These are phyloP conservation scores for Poteriospumella lacustris DNA, from an alignment of 108 stramenopile species.

Conservation along the genomic window DNA sequence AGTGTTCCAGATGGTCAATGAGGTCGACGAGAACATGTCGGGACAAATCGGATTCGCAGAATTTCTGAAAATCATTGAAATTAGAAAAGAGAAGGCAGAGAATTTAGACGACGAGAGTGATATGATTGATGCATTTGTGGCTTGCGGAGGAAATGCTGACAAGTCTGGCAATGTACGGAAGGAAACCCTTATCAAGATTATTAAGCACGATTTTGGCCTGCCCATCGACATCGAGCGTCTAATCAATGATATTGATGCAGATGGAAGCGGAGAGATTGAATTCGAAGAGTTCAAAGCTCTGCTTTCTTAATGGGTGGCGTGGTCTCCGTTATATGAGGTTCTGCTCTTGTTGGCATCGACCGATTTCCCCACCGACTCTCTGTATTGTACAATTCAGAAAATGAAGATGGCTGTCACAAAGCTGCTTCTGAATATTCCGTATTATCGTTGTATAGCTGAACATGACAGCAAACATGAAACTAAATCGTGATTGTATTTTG, in stretches of 20 bases:
- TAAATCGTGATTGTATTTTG: no score
- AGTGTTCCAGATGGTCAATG: slow-evolving; percentile 71
- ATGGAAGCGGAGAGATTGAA: slow-evolving; percentile 43
- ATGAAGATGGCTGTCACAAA: no score
- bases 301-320: slow-evolving; percentile 38
- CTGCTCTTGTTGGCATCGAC: no score
- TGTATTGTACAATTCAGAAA: no score
- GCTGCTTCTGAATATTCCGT: no score
- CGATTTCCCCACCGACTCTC: no score
- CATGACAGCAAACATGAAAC: no score
- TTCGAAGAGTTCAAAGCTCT: slow-evolving; percentile 49
- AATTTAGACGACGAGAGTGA: slow-evolving; percentile 74
- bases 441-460: no score
- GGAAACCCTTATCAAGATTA: slow-evolving; percentile 13
- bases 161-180: slow-evolving; percentile 59
- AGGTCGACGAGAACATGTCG: slow-evolving; percentile 80
- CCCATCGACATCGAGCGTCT: slow-evolving; percentile 53
- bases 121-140: slow-evolving; percentile 83
- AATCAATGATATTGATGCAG: slow-evolving; percentile 57
- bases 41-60: slow-evolving; percentile 81
- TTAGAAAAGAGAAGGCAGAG: slow-evolving; percentile 69
- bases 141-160: slow-evolving; percentile 69
- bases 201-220: slow-evolving; percentile 34
- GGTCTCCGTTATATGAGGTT: no score
- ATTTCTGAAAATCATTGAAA: slow-evolving; percentile 79